Conservation (phyloP, 2,329 filamentous ascomycete genomes). For the Fusarium denticulatum region DNA sequence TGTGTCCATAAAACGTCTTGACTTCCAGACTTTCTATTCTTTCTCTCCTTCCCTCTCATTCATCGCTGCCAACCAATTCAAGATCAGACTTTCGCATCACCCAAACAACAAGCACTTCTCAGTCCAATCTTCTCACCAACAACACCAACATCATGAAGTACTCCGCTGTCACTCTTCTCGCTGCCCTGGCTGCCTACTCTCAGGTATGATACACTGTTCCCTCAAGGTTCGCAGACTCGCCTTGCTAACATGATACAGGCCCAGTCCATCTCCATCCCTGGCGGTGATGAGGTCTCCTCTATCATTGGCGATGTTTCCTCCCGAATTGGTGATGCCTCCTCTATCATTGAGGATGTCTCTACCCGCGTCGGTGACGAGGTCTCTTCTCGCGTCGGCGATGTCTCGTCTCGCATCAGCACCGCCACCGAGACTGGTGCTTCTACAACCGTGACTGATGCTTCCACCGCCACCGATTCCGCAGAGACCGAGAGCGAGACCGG, state of each 20-base stretch:
- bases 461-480: constrained; percentile 31
- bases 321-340: constrained; percentile 13
- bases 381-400: constrained; percentile 9
- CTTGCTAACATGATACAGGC: constrained; percentile 19
- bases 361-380: constrained; percentile 15
- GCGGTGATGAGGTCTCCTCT: constrained; percentile 16
- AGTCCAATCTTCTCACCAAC: constrained; percentile 3
- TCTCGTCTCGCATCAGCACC: constrained; percentile 23
- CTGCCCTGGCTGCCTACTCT: constrained; percentile 45
- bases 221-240: not conserved
- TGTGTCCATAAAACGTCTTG: constrained; percentile 34
- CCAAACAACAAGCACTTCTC: constrained; percentile 15
- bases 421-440: constrained; percentile 15
- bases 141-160: constrained; percentile 50
- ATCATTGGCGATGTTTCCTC: constrained; percentile 23
- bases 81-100: constrained; percentile 2
- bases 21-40: constrained; percentile 6
- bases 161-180: constrained; percentile 45
- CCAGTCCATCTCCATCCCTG: constrained; percentile 22
- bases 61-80: constrained; percentile 12
- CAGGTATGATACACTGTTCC: constrained; percentile 14
- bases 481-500: constrained; percentile 20
- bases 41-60: constrained; percentile 4
- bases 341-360: constrained; percentile 13
- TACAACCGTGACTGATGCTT: constrained; percentile 7